Evolutionary conservation across 2,329 filamentous ascomycete species (phyloP), one percentile per base, ranked within the genome.

Genomic region (Colletotrichum sp.): DNA sequence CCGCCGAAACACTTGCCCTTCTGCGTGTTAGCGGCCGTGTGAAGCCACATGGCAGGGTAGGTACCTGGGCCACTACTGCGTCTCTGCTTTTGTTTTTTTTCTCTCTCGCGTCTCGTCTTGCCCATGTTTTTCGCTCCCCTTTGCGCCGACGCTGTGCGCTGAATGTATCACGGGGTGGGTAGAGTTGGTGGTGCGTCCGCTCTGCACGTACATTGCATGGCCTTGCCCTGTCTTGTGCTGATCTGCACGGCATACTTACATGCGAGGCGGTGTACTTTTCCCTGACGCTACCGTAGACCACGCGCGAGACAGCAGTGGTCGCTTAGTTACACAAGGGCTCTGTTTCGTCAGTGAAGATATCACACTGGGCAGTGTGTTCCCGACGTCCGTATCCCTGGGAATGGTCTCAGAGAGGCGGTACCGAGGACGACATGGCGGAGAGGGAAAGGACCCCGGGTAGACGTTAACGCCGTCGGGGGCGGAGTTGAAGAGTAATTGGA

Each of bases 1-100:
- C 36, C 52, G 70, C 70, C 70, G 70, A 68, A 75, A 75, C 73
- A 69, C 70, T 75, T 75, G 21, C 64, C 70, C 38, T 75, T 65
- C 67, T 43, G 70, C 21, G 73, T 75, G 58, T 43, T 73, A 73
- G 70, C 64, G 70, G 73, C 73, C 62, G 32, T 48, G 69, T 56
- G 18, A 36, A 64, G 72, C 62, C 69, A 73, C 73, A 75, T 73
- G 73, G 62, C 30, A 67, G 32, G 30, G 28, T 52, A 43, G 43
- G 38, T 55, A n/a, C 71, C n/a, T 32, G 43, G 43, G 43, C 43
- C 43, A 12, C 43, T 6, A 52, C 10, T 6, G 43, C 43, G 43
- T 21, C 10, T 52, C 43, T 52, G 43, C 43, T 8, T 52, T 21
- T 52, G 43, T n/a, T 8, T 52, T 21, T 52, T 13, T 52, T 13